Base-by-base conservation (phyloP, 805 yeast genomes). In the Wickerhamiella brachini region DNA sequence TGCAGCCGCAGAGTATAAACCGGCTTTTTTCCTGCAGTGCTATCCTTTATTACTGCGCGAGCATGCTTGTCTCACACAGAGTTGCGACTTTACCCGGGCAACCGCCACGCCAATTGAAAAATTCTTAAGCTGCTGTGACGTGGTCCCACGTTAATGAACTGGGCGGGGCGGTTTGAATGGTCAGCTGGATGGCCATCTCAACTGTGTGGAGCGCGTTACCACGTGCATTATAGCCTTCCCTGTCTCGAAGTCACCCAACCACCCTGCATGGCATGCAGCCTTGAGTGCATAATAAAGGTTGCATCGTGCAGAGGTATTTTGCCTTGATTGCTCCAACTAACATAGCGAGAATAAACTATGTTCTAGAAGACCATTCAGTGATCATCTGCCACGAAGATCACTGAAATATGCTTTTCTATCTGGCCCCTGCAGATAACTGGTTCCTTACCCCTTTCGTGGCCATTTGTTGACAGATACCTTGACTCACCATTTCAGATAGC, bases 381-480 rank as follows among this genome's bases (percentile, higher is more conserved):
- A n/a, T 24, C 26, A 24, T 24, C 26, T 24, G 26, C 26, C 26
- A 24, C 31, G 31, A 26, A 7, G 10, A 26, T 26, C 31, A 26
- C 9, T 6, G 31, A 26, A 26, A 26, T 7, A 26, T 7, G 10
- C 6, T 26, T 10, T 10, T 26, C 31, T 26, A 26, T n/a, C n/a
- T n/a, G n/a, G n/a, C n/a, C n/a, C n/a, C n/a, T 26, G 6, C 31
- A 26, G 31, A 26, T 26, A 10, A n/a, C n/a, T n/a, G 31, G 34
- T 29, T 29, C 49, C 47, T 49, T 38, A 3, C 34, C 24, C 6
- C 18, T 8, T 29, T 46, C 39, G 47, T 47, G 44, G n/a, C n/a
- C n/a, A n/a, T n/a, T n/a, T n/a, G 41, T 29, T 29, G 34, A 29
- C 34, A 29, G 34, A 4, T 29, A 7, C 3, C 34, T 29, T 29